These are phyloP conservation scores for Ophiostoma sp. DNA, from an alignment of 2,329 filamentous ascomycete genomes.

Conservation along the genomic window DNA sequence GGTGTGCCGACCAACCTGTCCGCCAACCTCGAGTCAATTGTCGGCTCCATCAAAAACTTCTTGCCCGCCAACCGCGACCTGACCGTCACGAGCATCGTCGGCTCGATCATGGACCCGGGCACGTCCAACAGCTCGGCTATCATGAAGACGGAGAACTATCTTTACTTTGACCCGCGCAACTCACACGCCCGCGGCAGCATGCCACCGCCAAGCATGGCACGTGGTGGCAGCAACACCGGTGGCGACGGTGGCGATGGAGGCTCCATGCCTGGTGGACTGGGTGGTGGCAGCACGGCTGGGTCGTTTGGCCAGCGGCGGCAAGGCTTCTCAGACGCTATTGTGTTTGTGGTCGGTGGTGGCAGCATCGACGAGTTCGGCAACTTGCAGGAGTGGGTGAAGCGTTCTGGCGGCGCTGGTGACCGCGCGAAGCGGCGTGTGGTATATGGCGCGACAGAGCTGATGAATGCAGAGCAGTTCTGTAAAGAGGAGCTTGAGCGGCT, in stretches of 20 bases:
- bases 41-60: conserved; percentile 96
- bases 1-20: conserved; percentile 63
- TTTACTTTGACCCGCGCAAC: conserved; percentile 94
- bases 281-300: conserved; percentile 46
- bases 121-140: conserved; percentile 87
- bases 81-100: conserved; percentile 94
- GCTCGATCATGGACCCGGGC: conserved; percentile 94
- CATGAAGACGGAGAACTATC: conserved; percentile 90
- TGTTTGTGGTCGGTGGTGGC: conserved; percentile 92
- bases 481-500: conserved; percentile 57
- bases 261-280: conserved; percentile 33
- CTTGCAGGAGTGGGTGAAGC: conserved; percentile 87
- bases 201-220: conserved; percentile 66
- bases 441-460: conserved; percentile 85
- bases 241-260: conserved; percentile 36
- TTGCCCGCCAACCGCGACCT: conserved; percentile 93
- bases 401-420: conserved; percentile 53
- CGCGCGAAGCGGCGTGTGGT: conserved; percentile 73
- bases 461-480: conserved; percentile 64
- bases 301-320: conserved; percentile 88
- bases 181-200: conserved; percentile 89
- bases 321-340: conserved; percentile 81
- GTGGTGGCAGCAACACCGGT: conserved; percentile 37
- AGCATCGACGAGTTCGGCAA: conserved; percentile 99
- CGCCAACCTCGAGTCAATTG: conserved; percentile 86